Percentiles rank a stretch among this genome's conserved stretches.
Conservation (phyloP, 495 filamentous ascomycete genomes). For the Aspergillus steynii region DNA sequence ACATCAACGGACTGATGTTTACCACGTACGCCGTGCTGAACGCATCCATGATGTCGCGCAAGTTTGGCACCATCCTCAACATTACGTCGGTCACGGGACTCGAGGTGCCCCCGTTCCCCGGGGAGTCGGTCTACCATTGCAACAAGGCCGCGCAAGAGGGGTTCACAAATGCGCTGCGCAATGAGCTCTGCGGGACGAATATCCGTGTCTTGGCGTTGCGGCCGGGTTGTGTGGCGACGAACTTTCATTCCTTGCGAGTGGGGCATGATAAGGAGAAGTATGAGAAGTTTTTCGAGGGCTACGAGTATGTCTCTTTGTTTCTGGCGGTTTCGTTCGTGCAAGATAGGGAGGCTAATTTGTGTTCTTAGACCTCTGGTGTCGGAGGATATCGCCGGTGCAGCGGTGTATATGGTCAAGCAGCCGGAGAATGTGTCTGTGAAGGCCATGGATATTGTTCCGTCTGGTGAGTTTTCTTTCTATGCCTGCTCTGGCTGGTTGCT, state of each 20-base stretch:
- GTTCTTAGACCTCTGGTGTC: conserved; percentile 25
- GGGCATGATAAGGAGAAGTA: conserved; percentile 31
- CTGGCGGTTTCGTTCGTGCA: too few relatives aligned
- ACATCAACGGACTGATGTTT: conserved; percentile 37
- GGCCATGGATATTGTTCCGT: conserved; percentile 41
- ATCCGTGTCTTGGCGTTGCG: conserved; percentile 37
- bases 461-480: conserved; percentile 17
- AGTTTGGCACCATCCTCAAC: conserved; percentile 38
- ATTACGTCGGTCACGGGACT: conserved; percentile 37
- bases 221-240: conserved; percentile 36
- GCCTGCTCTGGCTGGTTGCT: background rate
- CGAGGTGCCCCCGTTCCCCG: conserved; percentile 35
- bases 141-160: conserved; percentile 41
- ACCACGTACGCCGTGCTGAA: conserved; percentile 35
- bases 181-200: conserved; percentile 34
- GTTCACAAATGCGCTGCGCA: conserved; percentile 39
- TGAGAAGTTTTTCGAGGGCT: conserved; percentile 35
- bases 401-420: conserved; percentile 31
- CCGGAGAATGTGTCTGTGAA: conserved; percentile 32
- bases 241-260: conserved; percentile 41
- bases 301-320: conserved; percentile 19
- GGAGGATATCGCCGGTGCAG: conserved; percentile 33
- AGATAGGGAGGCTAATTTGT: too few relatives aligned
- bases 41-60: conserved; percentile 24
- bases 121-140: conserved; percentile 41